Conservation (phyloP, 192 early-diverging fungal genomes). For the Phycomyces nitens region DNA sequence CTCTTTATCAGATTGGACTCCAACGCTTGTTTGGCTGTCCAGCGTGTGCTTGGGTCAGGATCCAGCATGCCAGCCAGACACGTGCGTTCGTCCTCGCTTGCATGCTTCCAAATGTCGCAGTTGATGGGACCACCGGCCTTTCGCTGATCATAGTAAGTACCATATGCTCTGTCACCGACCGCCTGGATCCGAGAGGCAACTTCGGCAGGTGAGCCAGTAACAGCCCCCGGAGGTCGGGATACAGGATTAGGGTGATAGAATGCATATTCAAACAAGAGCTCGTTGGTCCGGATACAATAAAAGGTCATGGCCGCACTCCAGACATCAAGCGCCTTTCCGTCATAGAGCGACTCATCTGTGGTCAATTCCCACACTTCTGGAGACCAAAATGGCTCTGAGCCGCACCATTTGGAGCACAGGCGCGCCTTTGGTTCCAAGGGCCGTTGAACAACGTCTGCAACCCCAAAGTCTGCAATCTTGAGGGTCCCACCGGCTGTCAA, state of each 20-base stretch:
- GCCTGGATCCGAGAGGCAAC: conserved; percentile 62
- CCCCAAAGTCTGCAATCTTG: conserved; percentile 98
- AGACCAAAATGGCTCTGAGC: conserved; percentile 94
- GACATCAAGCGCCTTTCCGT: conserved; percentile 85
- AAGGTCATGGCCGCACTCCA: conserved; percentile 95
- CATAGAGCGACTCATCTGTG: conserved; percentile 66
- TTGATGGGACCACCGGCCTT: conserved; percentile 42
- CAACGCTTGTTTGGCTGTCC: conserved; percentile 66
- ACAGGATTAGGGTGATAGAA: conserved; percentile 7
- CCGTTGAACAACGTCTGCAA: conserved; percentile 89
- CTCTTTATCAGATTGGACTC: conserved; percentile 43
- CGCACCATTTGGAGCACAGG: conserved; percentile 81
- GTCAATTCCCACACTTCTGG: conserved; percentile 80
- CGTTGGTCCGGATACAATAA: conserved; percentile 74
- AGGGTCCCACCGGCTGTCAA: conserved; percentile 79
- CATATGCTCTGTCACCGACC: conserved; percentile 61
- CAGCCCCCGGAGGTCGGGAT: neutral
- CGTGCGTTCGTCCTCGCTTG: conserved; percentile 61
- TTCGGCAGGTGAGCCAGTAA: conserved; percentile 45
- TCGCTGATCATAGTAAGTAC: conserved; percentile 31
- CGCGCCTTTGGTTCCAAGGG: conserved; percentile 42
- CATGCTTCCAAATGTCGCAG: conserved; percentile 61
- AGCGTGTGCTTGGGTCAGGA: conserved; percentile 69
- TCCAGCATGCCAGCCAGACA: conserved; percentile 80
- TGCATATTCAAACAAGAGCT: conserved; percentile 24